Evolutionary conservation across 2,329 filamentous ascomycete species (phyloP), one percentile per base, ranked within the genome.

Genomic region (Nemania serpens): DNA sequence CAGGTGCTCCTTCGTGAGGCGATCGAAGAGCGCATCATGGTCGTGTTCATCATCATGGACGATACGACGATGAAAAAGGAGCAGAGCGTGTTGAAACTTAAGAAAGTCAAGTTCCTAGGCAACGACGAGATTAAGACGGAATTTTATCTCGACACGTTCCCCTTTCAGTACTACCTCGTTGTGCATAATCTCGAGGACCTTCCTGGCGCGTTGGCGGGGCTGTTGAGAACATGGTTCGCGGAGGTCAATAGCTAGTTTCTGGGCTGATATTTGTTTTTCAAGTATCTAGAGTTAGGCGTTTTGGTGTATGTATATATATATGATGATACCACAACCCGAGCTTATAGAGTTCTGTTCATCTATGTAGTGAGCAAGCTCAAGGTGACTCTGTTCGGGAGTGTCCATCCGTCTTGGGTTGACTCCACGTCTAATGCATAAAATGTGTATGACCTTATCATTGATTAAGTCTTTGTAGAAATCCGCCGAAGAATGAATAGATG

Each of bases 21-120:
- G 1, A 88, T 93, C 71, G 93, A 97, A 75, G 91, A 97, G 77
- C 84, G 93, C 15, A 96, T 99, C 73, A 97, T 99, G 91, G 88
- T 98, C 65, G 94, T 99, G 5, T 99, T 99, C 75, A 91, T 99
- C 69, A 90, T 99, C 70, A 92, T 99, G 72, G 95, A 99, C 79
- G 83, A 86, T 68, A 79, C 77, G 66, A 75, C 75, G 67, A 75
- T 66, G 41, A 69, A 69, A 42, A 79, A 81, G 65, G 80, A 81
- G 67, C 77, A 80, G 52, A 90, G 88, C 69, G 96, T 99, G 63
- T 77, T 98, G 70, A 93, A 97, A 74, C 82, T 98, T 70, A 92
- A 93, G 75, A 89, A 93, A 76, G 94, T 93, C 39, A 87, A 87
- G 73, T 97, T 98, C 68, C 63, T 79, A 70, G 76, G 84, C 75